Evolutionary conservation across 2,329 filamentous ascomycete species (phyloP).

Genomic region (Neonectria hederae): DNA sequence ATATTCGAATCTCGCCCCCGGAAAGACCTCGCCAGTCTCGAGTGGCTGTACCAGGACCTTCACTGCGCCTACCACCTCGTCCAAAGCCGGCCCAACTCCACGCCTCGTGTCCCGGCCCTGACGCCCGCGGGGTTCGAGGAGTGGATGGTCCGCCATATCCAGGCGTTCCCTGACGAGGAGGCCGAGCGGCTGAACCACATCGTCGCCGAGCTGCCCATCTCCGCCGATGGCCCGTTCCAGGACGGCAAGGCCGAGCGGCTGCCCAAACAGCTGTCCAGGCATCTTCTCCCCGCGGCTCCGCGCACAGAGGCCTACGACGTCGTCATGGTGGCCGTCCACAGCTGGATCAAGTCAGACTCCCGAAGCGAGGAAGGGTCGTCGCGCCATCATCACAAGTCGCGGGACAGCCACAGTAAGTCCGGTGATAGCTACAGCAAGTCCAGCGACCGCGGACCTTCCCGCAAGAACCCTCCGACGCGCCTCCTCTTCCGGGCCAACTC

Average conservation of each 20-base stretch:
- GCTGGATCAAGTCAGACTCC: constrained; percentile 45
- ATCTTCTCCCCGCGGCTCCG: constrained; percentile 71
- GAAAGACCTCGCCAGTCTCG: constrained; percentile 40
- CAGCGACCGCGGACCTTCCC: constrained; percentile 23
- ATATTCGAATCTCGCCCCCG: constrained; percentile 59
- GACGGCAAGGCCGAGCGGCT: constrained; percentile 76
- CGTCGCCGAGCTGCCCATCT: constrained; percentile 75
- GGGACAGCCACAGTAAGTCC: constrained; percentile 21
- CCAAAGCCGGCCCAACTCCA: constrained; percentile 59
- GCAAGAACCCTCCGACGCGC: constrained; percentile 26
- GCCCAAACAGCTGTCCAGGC: constrained; percentile 79
- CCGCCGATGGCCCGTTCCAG: constrained; percentile 62
- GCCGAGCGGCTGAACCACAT: constrained; percentile 74
- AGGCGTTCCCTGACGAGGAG: constrained; percentile 80
- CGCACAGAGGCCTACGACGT: constrained; percentile 67
- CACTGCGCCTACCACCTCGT: constrained; percentile 73
- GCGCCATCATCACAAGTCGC: constrained; percentile 31
- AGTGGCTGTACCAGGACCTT: constrained; percentile 63
- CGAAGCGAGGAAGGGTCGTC: constrained; percentile 27
- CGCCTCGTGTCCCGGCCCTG: constrained; percentile 70
- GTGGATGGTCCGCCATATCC: constrained; percentile 79
- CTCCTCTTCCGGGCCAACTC: constrained; percentile 30
- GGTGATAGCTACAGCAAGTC: constrained; percentile 11
- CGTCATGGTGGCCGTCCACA: constrained; percentile 67
- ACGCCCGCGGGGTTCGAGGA: constrained; percentile 73